A percentile compares a stretch with the other conserved stretches of the same genome.
These are phyloP conservation scores for Aspergillus baeticus DNA, from an alignment of 495 filamentous ascomycete genomes.

Conservation along the genomic window DNA sequence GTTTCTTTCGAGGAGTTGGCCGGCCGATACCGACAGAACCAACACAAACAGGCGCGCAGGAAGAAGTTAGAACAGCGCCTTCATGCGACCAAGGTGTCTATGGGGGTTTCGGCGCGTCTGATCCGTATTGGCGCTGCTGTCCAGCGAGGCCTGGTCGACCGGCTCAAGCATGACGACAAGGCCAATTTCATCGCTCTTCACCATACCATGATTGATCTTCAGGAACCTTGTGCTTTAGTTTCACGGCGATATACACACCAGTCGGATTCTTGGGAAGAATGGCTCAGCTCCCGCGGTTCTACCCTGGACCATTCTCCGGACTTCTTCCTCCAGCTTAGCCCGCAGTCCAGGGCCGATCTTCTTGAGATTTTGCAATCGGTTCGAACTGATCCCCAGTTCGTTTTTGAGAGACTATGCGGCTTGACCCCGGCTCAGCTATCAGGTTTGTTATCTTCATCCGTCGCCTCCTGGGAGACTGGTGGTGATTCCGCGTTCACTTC, in stretches of 20 bases:
- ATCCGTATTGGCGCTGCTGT: slow-evolving; percentile 74
- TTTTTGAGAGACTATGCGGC: slow-evolving; percentile 74
- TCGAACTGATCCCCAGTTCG: slow-evolving; percentile 79
- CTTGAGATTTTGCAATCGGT: slow-evolving; percentile 78
- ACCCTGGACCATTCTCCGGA: slow-evolving; percentile 51
- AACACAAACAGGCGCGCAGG: slow-evolving; percentile 42
- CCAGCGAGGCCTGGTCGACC: slow-evolving; percentile 81
- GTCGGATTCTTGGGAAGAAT: slow-evolving; percentile 44
- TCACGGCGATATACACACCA: slow-evolving; percentile 38
- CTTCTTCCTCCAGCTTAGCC: slow-evolving; percentile 79
- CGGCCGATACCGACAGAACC: slow-evolving; percentile 38
- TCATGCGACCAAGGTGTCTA: slow-evolving; percentile 57
- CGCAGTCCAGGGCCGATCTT: slow-evolving; percentile 69
- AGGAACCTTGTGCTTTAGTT: slow-evolving; percentile 76
- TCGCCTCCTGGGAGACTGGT: slow-evolving; percentile 72
- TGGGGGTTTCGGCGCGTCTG: slow-evolving; percentile 76
- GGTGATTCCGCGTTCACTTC: slow-evolving; percentile 80
- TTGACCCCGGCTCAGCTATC: slow-evolving; percentile 72
- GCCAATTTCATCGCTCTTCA: slow-evolving; percentile 82
- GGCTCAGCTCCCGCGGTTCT: slow-evolving; percentile 28
- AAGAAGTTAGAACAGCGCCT: slow-evolving; percentile 42
- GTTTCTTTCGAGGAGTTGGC: slow-evolving; percentile 48
- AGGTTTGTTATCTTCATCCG: slow-evolving; percentile 68
- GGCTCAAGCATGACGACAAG: slow-evolving; percentile 87
- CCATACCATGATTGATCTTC: slow-evolving; percentile 84